These are phyloP conservation scores for Cetraspora pellucida DNA, from an alignment of 192 early-diverging fungal genomes.

Conservation along the genomic window DNA sequence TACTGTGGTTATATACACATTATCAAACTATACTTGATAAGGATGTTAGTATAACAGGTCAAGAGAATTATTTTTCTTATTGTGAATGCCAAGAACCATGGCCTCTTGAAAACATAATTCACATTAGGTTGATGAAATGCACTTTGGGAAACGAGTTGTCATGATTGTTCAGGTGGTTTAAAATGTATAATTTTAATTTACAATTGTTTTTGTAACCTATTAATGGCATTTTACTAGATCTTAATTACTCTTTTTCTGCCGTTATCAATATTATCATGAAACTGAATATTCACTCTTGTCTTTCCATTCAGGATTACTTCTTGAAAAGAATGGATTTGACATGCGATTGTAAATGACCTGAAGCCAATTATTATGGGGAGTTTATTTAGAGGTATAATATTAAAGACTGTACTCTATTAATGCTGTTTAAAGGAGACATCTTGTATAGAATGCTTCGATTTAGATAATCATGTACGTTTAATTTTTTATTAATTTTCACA, in stretches of 20 bases:
- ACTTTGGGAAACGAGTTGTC: background rate
- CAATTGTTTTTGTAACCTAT: background rate
- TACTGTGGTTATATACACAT: conserved; percentile 25
- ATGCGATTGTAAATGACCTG: background rate
- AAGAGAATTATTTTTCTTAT: conserved; percentile 30
- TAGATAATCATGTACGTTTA: conserved; percentile 34
- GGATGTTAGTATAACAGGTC: background rate
- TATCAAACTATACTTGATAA: conserved; percentile 14
- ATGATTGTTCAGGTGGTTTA: background rate
- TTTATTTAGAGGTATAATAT: conserved; percentile 12
- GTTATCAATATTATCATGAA: conserved; percentile 7
- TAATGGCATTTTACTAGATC: background rate
- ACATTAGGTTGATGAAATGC: conserved; percentile 13
- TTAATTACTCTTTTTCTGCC: conserved; percentile 14
- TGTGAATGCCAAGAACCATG: conserved; percentile 19
- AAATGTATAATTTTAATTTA: background rate
- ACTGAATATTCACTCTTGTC: background rate
- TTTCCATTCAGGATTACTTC: background rate
- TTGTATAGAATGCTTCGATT: conserved; percentile 2
- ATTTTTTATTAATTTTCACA: background rate
- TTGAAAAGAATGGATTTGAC: background rate
- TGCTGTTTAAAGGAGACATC: background rate
- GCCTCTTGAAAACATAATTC: background rate
- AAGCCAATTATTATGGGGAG: background rate
- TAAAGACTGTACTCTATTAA: conserved; percentile 15